phyloP scores from a whole-genome alignment of 1,284 basidiomycete species.

The Laetiporus sulphureus region DNA sequence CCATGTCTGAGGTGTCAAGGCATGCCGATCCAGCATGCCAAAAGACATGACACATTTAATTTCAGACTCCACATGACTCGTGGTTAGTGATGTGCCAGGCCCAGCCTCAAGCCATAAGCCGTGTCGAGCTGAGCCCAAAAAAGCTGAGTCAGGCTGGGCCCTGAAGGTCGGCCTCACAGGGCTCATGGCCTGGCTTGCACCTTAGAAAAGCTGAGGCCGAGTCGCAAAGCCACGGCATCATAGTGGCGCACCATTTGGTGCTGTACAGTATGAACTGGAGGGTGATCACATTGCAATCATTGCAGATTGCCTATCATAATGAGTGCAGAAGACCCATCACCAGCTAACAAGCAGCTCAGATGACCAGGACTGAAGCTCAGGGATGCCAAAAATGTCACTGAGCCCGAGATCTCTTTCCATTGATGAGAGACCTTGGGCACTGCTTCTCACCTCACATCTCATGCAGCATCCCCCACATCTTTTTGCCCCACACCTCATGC shows the following conservation, averaged over 20 bases:
- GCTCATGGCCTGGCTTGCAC: slow-evolving; percentile 2
- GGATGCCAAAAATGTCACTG: too few relatives aligned
- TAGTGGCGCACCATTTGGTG: background rate
- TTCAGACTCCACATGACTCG: too few relatives aligned
- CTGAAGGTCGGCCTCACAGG: background rate
- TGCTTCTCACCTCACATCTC: too few relatives aligned
- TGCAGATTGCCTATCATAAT: background rate
- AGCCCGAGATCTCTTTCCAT: too few relatives aligned
- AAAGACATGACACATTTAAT: too few relatives aligned
- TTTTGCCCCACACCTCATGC: too few relatives aligned
- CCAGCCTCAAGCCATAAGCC: slow-evolving; percentile 3
- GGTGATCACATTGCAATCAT: slow-evolving; percentile 1
- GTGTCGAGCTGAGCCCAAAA: background rate
- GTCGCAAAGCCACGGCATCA: background rate
- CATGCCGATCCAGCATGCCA: too few relatives aligned
- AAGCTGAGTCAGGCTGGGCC: slow-evolving; percentile 2
- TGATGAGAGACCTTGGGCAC: too few relatives aligned
- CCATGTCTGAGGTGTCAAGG: too few relatives aligned
- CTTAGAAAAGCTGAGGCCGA: background rate
- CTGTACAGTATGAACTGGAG: background rate
- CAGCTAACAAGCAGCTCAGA: too few relatives aligned
- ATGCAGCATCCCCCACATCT: too few relatives aligned
- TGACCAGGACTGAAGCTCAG: too few relatives aligned
- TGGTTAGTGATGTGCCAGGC: slow-evolving; percentile 7
- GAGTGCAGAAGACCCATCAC: background rate